Base-by-base conservation (phyloP, 2,329 filamentous ascomycete genomes). In the Dactylellina leptospora region DNA sequence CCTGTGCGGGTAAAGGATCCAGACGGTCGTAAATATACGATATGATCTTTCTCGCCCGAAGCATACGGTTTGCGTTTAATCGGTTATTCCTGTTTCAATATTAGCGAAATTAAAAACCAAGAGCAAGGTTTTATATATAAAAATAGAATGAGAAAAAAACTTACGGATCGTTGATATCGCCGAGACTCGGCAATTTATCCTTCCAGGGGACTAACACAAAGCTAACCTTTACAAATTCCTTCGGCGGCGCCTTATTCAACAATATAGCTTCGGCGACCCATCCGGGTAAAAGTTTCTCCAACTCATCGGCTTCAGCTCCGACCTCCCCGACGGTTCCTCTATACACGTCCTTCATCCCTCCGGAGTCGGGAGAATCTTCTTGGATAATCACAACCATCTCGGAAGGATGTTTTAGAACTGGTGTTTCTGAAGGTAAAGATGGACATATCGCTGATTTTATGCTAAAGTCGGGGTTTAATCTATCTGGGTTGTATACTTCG, bases 191-290 rank as follows among this genome's bases (percentile, higher is more conserved):
- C 56, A 97, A 82, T 23, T 85, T 81, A 75, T 91, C 88, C 76
- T 90, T 85, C 81, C 86, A 92, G 0, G 95, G 93, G 76, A 95
- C 87, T 22, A 99, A 83, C 13, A 96, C 86, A 78, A 99, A 99
- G 2, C 91, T 93, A n/a, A 97, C 88, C 83, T 99, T 99, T 76
- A 93, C 87, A 0, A 93, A 88, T n/a, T 97, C 95, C 82, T 97
- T 97, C 69, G 84, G 81, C 0, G 92, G 91, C 6, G 91, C 86
- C 78, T 87, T 85, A 78, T 97, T 97, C 83, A 92, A 78, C 48
- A 99, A 82, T 11, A 99, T 83, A 33, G 96, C 85, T 74, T 97
- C 93, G 11, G 90, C 93, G 4, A 99, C 84, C 95, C 95, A 99
- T 83, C 90, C 89, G 1, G 95, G 93, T 4, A 90, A 92, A 40